Base-by-base conservation (phyloP, 495 filamentous ascomycete genomes). In the Lasiosphaeris hirsuta region DNA sequence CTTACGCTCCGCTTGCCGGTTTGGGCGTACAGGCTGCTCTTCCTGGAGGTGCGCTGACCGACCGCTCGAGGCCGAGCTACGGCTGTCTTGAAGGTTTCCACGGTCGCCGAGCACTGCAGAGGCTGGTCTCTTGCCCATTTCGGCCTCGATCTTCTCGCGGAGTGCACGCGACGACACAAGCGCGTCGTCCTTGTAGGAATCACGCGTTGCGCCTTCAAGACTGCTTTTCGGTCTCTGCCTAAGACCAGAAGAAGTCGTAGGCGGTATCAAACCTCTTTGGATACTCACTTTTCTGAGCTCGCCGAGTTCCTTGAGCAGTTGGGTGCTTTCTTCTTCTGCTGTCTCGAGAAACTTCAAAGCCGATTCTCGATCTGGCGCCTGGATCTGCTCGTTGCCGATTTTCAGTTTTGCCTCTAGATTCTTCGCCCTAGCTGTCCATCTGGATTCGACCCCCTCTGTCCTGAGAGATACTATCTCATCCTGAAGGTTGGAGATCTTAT, bases 401-500 rank as follows among this genome's bases (percentile, higher is more conserved):
- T 60, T 66, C 30, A 58, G 11, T 33, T 64, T 66, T 14, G 55
- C 57, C 34, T 68, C 66, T 3, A 71, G 50, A 36, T 49, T 63
- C 56, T 56, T 65, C 30, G 57, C 61, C 19, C 62, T 52, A 2
- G 49, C 43, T 33, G 64, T 7, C 51, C 62, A 63, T n/a, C 36
- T 53, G 17, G 63, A 47, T 17, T 60, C 65, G 14, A 57, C 45
- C 39, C 40, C 61, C 14, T 66, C 61, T 8, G 49, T 59, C 41
- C 59, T 69, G 48, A 71, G 58, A n/a, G 61, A 52, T 7, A 60
- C 66, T 37, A 68, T 42, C 39, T 66, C 65, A 35, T 69, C 59
- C 34, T 69, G 59, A 11, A 72, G 63, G 39, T 71, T 63, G 30
- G 80, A 75, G 10, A 84, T 84, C 63, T 87, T 87, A 51, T 80